Evolutionary conservation across 768 basidiomycete species (phyloP).

Genomic region (Trametes maxima): DNA sequence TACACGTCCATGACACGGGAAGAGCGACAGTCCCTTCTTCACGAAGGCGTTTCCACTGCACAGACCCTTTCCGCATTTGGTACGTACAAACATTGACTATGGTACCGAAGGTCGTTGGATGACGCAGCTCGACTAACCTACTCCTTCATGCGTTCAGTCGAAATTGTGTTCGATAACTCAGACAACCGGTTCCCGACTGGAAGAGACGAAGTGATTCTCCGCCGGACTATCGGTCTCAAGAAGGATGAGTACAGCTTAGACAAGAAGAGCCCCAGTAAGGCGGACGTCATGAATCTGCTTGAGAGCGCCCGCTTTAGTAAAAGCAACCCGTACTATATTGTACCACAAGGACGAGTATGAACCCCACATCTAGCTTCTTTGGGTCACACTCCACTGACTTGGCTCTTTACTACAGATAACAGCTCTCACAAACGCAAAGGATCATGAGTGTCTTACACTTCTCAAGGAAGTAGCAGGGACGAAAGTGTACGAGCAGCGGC

Average conservation of each 20-base stretch:
- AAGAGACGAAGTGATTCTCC: conserved; percentile 81
- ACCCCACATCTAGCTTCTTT: neutral
- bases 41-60: conserved; percentile 87
- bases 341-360: conserved; percentile 93
- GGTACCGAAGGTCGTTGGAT: neutral
- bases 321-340: conserved; percentile 99
- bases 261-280: conserved; percentile 92
- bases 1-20: conserved; percentile 95
- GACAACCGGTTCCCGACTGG: conserved; percentile 95
- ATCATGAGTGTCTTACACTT: conserved; percentile 89
- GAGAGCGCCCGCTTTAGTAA: conserved; percentile 98
- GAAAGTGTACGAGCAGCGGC: conserved; percentile 94
- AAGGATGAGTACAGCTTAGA: conserved; percentile 99
- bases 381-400: neutral
- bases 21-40: conserved; percentile 89
- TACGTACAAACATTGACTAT: conserved; percentile 32
- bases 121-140: neutral
- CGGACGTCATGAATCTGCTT: conserved; percentile 95
- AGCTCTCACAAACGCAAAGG: conserved; percentile 94
- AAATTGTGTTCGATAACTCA: conserved; percentile 94
- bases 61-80: conserved; percentile 94
- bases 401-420: conserved; percentile 65
- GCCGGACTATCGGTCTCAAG: conserved; percentile 95
- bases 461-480: conserved; percentile 98
- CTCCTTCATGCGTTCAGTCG: conserved; percentile 48